phyloP scores from a whole-genome alignment of 2,329 filamentous ascomycete species.

The Piedraia hortae region DNA sequence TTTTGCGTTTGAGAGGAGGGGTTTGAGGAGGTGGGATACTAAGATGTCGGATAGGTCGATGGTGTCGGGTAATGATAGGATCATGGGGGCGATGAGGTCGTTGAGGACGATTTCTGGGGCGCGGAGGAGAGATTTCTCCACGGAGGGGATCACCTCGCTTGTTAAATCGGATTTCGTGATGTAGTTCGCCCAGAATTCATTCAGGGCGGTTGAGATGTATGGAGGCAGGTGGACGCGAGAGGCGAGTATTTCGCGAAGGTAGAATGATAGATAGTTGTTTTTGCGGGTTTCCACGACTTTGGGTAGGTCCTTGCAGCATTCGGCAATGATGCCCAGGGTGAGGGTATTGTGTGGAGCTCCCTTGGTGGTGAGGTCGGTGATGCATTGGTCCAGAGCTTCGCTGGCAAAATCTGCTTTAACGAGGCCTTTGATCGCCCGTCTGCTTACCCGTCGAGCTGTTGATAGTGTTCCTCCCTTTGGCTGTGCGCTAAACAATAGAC shows the following conservation, averaged over 20 bases:
- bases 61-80: constrained; percentile 36
- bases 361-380: constrained; percentile 43
- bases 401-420: constrained; percentile 33
- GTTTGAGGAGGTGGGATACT: constrained; percentile 48
- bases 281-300: constrained; percentile 37
- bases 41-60: constrained; percentile 58
- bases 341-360: constrained; percentile 40
- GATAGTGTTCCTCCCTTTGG: constrained; percentile 37
- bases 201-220: constrained; percentile 44
- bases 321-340: constrained; percentile 63
- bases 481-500: constrained; percentile 43
- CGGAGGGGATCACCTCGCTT: constrained; percentile 45
- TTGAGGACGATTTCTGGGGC: constrained; percentile 72
- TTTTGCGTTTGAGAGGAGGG: constrained; percentile 68
- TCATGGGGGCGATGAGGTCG: constrained; percentile 46
- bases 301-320: constrained; percentile 45
- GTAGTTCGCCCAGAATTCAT: constrained; percentile 62
- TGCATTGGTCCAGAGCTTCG: constrained; percentile 32
- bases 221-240: constrained; percentile 43
- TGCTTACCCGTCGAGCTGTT: constrained; percentile 49
- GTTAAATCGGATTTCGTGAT: constrained; percentile 45
- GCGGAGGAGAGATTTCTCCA: constrained; percentile 72
- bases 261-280: constrained; percentile 52
- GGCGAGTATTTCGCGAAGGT: constrained; percentile 56
- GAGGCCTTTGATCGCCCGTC: constrained; percentile 51